phyloP scores from a whole-genome alignment of 192 early-diverging fungal species.

The Spizellomyces punctatus region DNA sequence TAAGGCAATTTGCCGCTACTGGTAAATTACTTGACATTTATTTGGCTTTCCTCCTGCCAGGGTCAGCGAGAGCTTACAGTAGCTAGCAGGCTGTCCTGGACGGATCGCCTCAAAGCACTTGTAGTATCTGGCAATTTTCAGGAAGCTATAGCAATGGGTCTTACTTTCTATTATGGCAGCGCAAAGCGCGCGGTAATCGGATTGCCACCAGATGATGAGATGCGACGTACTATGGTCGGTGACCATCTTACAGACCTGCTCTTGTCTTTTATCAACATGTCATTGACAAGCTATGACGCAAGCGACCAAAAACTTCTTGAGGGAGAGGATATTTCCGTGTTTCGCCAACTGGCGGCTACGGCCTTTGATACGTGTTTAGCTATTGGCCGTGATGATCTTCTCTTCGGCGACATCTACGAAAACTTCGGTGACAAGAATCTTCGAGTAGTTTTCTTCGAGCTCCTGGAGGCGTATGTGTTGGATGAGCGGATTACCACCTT shows the following conservation, averaged over 20 bases:
- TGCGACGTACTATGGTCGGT: slow-evolving; percentile 23
- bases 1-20: too few relatives aligned
- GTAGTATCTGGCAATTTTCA: slow-evolving; percentile 47
- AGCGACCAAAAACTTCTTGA: slow-evolving; percentile 8
- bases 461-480: slow-evolving; percentile 45
- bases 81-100: slow-evolving; percentile 37
- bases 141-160: slow-evolving; percentile 44
- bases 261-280: slow-evolving; percentile 46
- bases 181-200: slow-evolving; percentile 36
- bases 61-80: too few relatives aligned
- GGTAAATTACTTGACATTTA: too few relatives aligned
- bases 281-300: slow-evolving; percentile 31
- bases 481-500: slow-evolving; percentile 32
- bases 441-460: slow-evolving; percentile 40
- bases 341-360: slow-evolving; percentile 29
- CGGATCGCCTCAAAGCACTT: slow-evolving; percentile 44
- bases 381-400: slow-evolving; percentile 42
- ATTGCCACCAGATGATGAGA: slow-evolving; percentile 35
- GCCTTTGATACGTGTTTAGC: slow-evolving; percentile 42
- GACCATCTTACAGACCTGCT: slow-evolving; percentile 40
- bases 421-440: slow-evolving; percentile 40
- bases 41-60: too few relatives aligned
- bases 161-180: slow-evolving; percentile 41
- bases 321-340: slow-evolving; percentile 26
- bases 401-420: slow-evolving; percentile 57